phyloP scores from a whole-genome alignment of 306 rosid genomes.

The Morella rubra region DNA sequence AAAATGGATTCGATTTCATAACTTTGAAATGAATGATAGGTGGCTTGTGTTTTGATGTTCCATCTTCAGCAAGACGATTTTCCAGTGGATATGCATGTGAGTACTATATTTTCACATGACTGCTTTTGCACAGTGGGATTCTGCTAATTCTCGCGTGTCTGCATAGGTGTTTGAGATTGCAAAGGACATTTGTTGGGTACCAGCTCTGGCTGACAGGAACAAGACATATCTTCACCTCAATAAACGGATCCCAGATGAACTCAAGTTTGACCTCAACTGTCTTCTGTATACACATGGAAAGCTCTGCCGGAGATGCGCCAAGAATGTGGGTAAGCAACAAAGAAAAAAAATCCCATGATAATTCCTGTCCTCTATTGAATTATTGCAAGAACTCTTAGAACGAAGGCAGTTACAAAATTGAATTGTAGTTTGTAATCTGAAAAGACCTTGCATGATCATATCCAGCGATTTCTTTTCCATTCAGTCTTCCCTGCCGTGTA shows the following conservation, averaged over 20 bases:
- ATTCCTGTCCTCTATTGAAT: slow-evolving; percentile 58
- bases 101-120: slow-evolving; percentile 30
- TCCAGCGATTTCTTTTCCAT: slow-evolving; percentile 11
- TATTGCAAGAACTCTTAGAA: slow-evolving; percentile 30
- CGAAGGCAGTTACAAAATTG: background rate
- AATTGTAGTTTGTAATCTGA: background rate
- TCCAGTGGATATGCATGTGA: slow-evolving; percentile 94
- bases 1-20: background rate
- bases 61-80: slow-evolving; percentile 87
- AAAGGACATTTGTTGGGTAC: slow-evolving; percentile 76
- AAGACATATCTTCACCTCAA: slow-evolving; percentile 87
- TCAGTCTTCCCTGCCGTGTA: background rate
- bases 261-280: slow-evolving; percentile 88
- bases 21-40: slow-evolving; percentile 29
- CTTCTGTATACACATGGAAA: slow-evolving; percentile 87
- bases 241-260: slow-evolving; percentile 72
- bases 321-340: slow-evolving; percentile 46
- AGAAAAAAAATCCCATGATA: slow-evolving; percentile 37
- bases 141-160: slow-evolving; percentile 6
- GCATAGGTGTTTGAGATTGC: slow-evolving; percentile 84
- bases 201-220: slow-evolving; percentile 70
- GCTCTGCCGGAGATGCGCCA: slow-evolving; percentile 62
- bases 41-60: slow-evolving; percentile 54
- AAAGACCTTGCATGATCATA: slow-evolving; percentile 8
- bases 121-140: slow-evolving; percentile 12